phyloP scores from a whole-genome alignment of 768 basidiomycete species.

The Phlebiopsis flavidoalba region DNA sequence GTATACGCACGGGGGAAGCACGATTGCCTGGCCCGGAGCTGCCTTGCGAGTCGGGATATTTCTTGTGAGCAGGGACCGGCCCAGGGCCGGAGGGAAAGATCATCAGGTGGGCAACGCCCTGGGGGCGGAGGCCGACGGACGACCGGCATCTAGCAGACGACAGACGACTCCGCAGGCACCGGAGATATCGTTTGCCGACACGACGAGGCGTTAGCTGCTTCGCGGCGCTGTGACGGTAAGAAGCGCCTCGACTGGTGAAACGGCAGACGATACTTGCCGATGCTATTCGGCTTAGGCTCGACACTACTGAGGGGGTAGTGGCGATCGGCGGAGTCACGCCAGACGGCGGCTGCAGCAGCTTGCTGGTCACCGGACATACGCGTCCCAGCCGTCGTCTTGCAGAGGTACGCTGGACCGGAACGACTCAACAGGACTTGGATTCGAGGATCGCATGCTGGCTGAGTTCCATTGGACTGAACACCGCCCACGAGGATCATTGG shows the following conservation, averaged over 20 bases:
- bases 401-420: conserved; percentile 72
- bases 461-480: conserved; percentile 71
- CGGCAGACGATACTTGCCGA: conserved; percentile 64
- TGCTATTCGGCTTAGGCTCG: conserved; percentile 34
- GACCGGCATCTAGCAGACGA: not conserved
- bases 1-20: conserved; percentile 37
- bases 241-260: conserved; percentile 73
- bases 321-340: conserved; percentile 77
- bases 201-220: conserved; percentile 57
- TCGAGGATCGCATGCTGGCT: conserved; percentile 35
- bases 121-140: not conserved
- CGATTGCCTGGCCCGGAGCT: conserved; percentile 38
- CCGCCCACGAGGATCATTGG: conserved; percentile 62
- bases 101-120: conserved; percentile 31
- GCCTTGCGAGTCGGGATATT: conserved; percentile 19
- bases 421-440: conserved; percentile 56
- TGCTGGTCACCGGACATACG: conserved; percentile 81
- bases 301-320: conserved; percentile 42
- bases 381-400: conserved; percentile 79
- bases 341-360: conserved; percentile 77
- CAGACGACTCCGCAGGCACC: not conserved
- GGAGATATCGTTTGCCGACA: conserved; percentile 13
- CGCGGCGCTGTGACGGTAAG: conserved; percentile 64
- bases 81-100: conserved; percentile 34
- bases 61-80: conserved; percentile 16